phyloP scores from a whole-genome alignment of 1,284 basidiomycete species.

The Rhodotorula sp. region DNA sequence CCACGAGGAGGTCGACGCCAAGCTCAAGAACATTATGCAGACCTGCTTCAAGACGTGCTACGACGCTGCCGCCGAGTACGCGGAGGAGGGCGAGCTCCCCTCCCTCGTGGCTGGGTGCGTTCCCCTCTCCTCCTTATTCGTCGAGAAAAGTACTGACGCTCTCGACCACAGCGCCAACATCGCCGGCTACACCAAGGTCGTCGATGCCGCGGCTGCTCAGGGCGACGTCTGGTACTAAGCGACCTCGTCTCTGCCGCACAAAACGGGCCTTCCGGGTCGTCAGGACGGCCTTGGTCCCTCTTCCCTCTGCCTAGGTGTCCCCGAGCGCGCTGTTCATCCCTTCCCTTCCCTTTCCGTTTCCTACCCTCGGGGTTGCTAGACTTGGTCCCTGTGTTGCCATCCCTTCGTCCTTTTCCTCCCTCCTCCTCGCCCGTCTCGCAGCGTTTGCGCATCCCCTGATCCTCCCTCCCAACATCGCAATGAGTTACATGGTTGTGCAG shows the following conservation, averaged over 20 bases:
- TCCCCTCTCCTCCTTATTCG: constrained; percentile 43
- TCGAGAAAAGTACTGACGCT: too few species aligned
- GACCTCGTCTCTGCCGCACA: background rate
- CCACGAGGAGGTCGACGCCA: constrained; percentile 67
- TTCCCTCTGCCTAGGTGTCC: background rate
- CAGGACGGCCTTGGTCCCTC: background rate
- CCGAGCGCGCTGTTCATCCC: background rate
- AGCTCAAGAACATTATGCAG: constrained; percentile 74
- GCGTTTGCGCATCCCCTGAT: background rate
- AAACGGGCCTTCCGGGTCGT: background rate
- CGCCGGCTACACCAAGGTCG: constrained; percentile 69
- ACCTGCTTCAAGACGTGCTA: constrained; percentile 62
- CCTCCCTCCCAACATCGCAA: background rate
- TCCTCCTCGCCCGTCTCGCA: background rate
- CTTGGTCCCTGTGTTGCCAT: constrained; percentile 3
- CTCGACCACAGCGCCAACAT: too few species aligned
- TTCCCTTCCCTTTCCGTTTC: background rate
- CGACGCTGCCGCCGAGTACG: constrained; percentile 66
- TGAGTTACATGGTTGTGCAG: background rate
- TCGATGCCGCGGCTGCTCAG: constrained; percentile 59
- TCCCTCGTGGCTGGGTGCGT: constrained; percentile 2
- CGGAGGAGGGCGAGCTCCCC: constrained; percentile 57
- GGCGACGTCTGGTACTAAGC: constrained; percentile 26
- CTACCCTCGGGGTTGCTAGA: background rate
- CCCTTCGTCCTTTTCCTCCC: background rate